Percentiles rank a stretch among this genome's conserved stretches.
Conservation (phyloP, 305 asterid species). For the Andrographis paniculata region DNA sequence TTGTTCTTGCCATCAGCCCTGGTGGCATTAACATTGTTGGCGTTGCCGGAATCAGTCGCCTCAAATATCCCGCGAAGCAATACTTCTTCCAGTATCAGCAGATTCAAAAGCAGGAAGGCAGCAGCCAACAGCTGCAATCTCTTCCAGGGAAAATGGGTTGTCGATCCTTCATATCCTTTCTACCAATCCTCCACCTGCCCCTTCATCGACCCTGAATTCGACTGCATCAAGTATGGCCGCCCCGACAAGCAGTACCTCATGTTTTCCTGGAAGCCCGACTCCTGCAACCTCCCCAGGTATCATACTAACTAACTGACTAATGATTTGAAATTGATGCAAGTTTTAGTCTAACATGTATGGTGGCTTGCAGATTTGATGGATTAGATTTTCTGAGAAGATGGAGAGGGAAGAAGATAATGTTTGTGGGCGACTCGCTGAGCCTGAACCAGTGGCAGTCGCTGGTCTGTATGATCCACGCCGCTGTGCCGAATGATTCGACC, state of each 20-base stretch:
- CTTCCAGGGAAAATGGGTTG: conserved; percentile 56
- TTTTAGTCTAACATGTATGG: no score
- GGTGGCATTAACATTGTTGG: background rate
- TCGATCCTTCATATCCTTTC: conserved; percentile 41
- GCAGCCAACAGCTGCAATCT: conserved; percentile 34
- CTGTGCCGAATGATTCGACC: conserved; percentile 33
- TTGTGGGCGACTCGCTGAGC: conserved; percentile 80
- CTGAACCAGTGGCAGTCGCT: conserved; percentile 69
- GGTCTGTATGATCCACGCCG: conserved; percentile 59
- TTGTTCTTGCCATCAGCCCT: background rate
- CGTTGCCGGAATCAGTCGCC: conserved; percentile 1
- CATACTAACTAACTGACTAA: background rate
- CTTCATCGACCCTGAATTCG: conserved; percentile 58
- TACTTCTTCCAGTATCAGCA: background rate
- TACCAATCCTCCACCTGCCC: conserved; percentile 49
- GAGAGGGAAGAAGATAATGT: conserved; percentile 73
- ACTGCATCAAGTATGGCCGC: conserved; percentile 56
- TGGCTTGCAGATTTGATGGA: conserved; percentile 46
- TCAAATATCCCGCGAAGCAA: no score
- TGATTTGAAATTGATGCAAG: background rate
- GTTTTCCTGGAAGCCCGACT: conserved; percentile 52
- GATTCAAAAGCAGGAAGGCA: conserved; percentile 14
- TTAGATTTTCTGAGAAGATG: conserved; percentile 46
- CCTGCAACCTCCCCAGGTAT: conserved; percentile 59
- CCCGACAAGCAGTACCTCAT: conserved; percentile 54